Conservation (phyloP, 139 green algal genomes). For the Asterochloris sp. region DNA sequence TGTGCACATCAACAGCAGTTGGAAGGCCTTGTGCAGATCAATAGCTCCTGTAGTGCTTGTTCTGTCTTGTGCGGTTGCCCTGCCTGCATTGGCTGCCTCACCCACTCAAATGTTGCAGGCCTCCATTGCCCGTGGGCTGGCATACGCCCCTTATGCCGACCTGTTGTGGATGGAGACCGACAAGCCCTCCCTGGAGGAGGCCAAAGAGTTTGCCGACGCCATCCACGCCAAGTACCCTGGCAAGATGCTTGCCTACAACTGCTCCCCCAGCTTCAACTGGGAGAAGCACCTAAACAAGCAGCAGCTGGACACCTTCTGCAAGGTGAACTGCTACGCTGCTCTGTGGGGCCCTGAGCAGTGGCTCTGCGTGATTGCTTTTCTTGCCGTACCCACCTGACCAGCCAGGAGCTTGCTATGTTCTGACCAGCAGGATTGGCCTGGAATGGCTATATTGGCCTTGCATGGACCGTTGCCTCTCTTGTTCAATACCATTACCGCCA, state of each 20-base stretch:
- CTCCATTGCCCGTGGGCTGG: slow-evolving; percentile 76
- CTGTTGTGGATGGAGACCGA: slow-evolving; percentile 90
- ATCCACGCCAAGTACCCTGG: slow-evolving; percentile 79
- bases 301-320: slow-evolving; percentile 71
- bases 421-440: no score
- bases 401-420: no score
- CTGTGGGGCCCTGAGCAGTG: no score
- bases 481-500: no score
- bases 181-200: slow-evolving; percentile 75
- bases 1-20: not conserved
- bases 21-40: not conserved
- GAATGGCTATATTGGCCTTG: no score
- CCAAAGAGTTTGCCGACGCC: slow-evolving; percentile 58
- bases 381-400: no score
- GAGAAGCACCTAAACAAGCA: slow-evolving; percentile 69
- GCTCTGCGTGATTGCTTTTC: no score
- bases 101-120: slow-evolving; percentile 22
- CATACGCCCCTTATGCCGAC: slow-evolving; percentile 85
- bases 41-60: not conserved
- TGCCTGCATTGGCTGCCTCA: no score
- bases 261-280: slow-evolving; percentile 93
- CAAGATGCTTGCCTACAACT: slow-evolving; percentile 93
- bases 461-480: no score
- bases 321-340: no score
- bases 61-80: not conserved